These are phyloP conservation scores for Gastrolobium villosum DNA, from an alignment of 306 rosid species.

Conservation along the genomic window DNA sequence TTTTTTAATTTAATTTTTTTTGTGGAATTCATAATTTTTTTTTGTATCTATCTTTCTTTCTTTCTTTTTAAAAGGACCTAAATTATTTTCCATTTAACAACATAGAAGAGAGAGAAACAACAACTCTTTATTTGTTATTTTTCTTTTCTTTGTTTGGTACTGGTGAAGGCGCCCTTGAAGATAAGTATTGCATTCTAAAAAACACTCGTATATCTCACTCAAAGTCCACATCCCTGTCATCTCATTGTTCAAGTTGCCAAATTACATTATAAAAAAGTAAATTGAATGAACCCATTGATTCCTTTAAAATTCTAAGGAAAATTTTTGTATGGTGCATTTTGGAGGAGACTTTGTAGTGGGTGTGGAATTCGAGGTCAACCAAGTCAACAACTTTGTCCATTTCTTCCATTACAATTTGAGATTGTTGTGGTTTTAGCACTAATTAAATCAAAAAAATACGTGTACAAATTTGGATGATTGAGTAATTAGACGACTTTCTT, in stretches of 20 bases:
- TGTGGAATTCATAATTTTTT: too few species aligned
- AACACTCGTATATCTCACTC: constrained; percentile 45
- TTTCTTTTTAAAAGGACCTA: too few species aligned
- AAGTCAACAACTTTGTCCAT: constrained; percentile 47
- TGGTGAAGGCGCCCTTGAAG: constrained; percentile 42
- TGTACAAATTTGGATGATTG: background rate
- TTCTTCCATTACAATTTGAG: background rate
- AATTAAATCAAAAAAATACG: background rate
- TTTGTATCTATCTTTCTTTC: too few species aligned
- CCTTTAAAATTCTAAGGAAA: background rate
- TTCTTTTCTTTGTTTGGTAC: constrained; percentile 47
- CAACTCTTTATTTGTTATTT: background rate
- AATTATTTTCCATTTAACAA: background rate
- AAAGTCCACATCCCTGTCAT: constrained; percentile 30
- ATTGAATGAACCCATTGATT: background rate
- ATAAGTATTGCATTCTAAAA: constrained; percentile 46
- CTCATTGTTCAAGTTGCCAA: constrained; percentile 45
- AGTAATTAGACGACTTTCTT: background rate
- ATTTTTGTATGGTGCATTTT: background rate
- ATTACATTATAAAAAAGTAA: background rate
- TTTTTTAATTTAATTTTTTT: too few species aligned
- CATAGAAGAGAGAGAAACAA: background rate
- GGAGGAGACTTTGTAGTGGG: constrained; percentile 42
- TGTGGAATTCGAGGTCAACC: constrained; percentile 60
- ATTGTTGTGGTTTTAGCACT: background rate